Evolutionary conservation across 495 filamentous ascomycete species (phyloP).

Genomic region (Penicillium argentinense): DNA sequence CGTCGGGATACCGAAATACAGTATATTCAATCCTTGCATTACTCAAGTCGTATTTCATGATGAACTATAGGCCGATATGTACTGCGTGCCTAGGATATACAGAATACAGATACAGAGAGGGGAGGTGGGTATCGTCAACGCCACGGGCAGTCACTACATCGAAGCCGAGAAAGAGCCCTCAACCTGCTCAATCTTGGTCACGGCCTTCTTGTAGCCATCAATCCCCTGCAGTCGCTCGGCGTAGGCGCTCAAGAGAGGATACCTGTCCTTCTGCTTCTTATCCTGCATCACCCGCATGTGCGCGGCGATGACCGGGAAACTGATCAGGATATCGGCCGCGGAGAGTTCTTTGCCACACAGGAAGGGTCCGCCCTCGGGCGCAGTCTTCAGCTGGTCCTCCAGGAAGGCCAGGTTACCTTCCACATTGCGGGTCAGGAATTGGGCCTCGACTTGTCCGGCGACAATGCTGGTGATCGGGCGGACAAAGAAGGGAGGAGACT

Average conservation of each 20-base stretch:
- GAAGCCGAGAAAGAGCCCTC: conserved; percentile 55
- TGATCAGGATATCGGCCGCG: conserved; percentile 78
- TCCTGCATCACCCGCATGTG: conserved; percentile 42
- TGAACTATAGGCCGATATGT: not conserved
- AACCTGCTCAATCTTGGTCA: conserved; percentile 59
- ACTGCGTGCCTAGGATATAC: conserved; percentile 1
- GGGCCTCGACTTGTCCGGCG: conserved; percentile 56
- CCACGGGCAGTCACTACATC: conserved; percentile 21
- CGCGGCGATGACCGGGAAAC: conserved; percentile 66
- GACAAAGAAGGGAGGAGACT: conserved; percentile 78
- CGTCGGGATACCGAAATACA: not conserved
- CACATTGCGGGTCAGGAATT: conserved; percentile 64
- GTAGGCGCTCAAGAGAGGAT: conserved; percentile 64
- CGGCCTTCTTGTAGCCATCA: conserved; percentile 61
- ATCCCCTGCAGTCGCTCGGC: conserved; percentile 58
- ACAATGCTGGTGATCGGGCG: conserved; percentile 70
- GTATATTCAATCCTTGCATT: not conserved
- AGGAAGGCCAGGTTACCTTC: conserved; percentile 68
- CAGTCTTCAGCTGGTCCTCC: conserved; percentile 65
- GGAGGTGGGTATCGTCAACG: not conserved
- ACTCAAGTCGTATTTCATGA: too few species aligned
- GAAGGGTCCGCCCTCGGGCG: conserved; percentile 62
- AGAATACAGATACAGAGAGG: too few species aligned
- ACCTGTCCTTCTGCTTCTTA: conserved; percentile 51
- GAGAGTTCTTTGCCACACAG: conserved; percentile 72